Evolutionary conservation across 352 stramenopile genomes (phyloP).

Genomic region (Plasmopara viticola): DNA sequence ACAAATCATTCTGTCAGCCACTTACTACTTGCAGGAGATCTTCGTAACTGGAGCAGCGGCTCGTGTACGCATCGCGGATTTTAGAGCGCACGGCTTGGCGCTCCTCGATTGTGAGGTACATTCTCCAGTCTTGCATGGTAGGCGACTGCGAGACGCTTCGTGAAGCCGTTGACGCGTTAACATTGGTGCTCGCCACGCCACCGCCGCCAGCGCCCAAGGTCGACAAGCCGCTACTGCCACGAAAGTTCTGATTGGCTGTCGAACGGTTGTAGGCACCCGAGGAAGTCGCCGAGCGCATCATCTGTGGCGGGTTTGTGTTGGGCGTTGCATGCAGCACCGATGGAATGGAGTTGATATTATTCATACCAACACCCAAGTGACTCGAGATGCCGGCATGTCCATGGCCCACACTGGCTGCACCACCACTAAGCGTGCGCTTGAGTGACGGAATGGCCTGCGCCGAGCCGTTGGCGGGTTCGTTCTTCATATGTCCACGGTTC

Average conservation of each 20-base stretch:
- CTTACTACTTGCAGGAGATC: constrained; percentile 85
- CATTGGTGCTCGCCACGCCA: constrained; percentile 11
- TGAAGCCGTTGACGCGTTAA: constrained; percentile 31
- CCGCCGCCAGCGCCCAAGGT: constrained; percentile 15
- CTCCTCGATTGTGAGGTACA: constrained; percentile 89
- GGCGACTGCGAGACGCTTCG: constrained; percentile 56
- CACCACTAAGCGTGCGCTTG: constrained; percentile 79
- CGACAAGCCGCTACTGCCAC: constrained; percentile 12
- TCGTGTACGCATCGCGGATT: constrained; percentile 83
- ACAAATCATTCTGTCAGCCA: neutral
- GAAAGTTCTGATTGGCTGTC: constrained; percentile 21
- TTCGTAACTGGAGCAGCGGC: constrained; percentile 78
- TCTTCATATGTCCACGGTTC: constrained; percentile 74
- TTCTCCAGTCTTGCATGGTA: constrained; percentile 83
- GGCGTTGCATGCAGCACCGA: constrained; percentile 66
- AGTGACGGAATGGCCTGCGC: constrained; percentile 72
- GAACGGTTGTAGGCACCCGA: constrained; percentile 78
- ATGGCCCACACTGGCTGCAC: constrained; percentile 38
- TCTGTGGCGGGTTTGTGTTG: constrained; percentile 72
- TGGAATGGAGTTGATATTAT: constrained; percentile 73
- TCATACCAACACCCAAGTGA: constrained; percentile 64
- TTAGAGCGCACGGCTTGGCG: constrained; percentile 82
- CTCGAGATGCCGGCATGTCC: constrained; percentile 27
- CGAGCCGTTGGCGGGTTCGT: constrained; percentile 42
- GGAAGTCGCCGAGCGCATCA: constrained; percentile 76